These are phyloP conservation scores for Venturia asperata DNA, from an alignment of 2,329 filamentous ascomycete species.

Conservation along the genomic window DNA sequence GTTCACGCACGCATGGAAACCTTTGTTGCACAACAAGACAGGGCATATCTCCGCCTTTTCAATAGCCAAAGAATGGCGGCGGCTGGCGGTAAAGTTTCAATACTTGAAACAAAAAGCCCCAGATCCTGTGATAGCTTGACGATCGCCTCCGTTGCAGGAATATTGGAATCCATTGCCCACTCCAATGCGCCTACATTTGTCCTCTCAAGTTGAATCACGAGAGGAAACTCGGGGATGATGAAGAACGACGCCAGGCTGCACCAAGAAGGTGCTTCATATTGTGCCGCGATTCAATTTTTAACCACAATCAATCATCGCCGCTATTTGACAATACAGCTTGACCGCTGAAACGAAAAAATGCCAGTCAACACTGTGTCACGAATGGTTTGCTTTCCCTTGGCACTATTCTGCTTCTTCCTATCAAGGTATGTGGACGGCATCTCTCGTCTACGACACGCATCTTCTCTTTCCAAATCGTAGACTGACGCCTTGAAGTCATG, in stretches of 20 bases:
- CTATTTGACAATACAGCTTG: background rate
- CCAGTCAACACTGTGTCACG: background rate
- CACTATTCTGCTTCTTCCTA: constrained; percentile 1
- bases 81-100: background rate
- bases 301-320: background rate
- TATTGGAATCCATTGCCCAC: background rate
- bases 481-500: background rate
- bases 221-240: background rate
- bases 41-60: background rate
- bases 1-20: background rate
- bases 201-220: background rate
- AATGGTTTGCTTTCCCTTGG: background rate
- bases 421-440: background rate
- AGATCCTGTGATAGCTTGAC: background rate
- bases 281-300: background rate
- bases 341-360: background rate
- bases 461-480: background rate
- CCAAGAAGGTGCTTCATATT: background rate
- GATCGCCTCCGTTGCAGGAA: background rate
- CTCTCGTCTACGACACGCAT: background rate
- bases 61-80: background rate
- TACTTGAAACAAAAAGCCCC: background rate
- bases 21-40: background rate
- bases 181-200: background rate
- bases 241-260: background rate